Base-by-base conservation (phyloP, 345 rosid genomes). In the Jatropha curcas region DNA sequence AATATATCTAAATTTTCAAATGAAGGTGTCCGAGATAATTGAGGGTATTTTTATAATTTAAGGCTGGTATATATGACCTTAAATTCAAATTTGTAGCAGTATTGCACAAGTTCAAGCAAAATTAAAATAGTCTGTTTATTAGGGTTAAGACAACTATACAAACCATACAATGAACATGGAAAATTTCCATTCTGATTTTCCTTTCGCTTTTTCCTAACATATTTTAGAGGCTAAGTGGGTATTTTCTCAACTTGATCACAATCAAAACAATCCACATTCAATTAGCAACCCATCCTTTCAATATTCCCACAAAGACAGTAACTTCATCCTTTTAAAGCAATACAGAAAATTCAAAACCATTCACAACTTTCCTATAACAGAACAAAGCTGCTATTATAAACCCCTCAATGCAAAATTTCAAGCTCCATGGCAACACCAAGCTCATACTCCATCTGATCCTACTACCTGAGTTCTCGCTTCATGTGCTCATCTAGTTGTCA, bases 321-420 rank as follows among this genome's bases (percentile, higher is more conserved):
- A 65, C 24, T 64, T 57, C 56, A 17, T 35, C 22, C 30, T n/a
- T 39, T 52, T 28, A 64, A 33, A 50, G 34, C n/a, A 72, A 11
- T 34, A 48, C 39, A 41, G 39, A 67, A 70, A 34, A 50, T 30
- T 50, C 64, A 7, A 37, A 53, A 39, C 31, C 39, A 75, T 31
- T 33, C 53, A 31, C 28, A 46, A 65, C 56, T 67, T n/a, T 56
- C 22, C 53, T 55, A 59, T 22, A 16, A 65, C 31, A 70, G 35
- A 73, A 30, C 50, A 51, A 24, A 33, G 51, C 39, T 25, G 37
- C 45, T 27, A 43, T 56, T 14, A 17, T 34, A 34, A 48, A 41
- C 63, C 52, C 20, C 25, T 65, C 62, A 45, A 35, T 12, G 13
- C 30, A 72, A 77, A 83, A 72, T 67, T 55, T 41, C 51, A 24